phyloP scores from a whole-genome alignment of 78 protist species.

The Dictyostelium intermedium region DNA sequence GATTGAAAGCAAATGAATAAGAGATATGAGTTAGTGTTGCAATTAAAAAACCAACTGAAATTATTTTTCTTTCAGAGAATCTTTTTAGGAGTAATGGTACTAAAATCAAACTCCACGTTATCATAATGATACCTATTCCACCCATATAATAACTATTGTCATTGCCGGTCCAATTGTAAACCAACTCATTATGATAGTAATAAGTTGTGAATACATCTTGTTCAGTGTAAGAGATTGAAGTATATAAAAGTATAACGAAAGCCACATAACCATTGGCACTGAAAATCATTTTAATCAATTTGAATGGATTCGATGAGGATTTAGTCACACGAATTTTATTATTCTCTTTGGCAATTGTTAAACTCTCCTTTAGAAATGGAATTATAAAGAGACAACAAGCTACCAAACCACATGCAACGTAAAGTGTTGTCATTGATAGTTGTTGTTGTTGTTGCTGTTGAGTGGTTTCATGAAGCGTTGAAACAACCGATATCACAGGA shows the following conservation, averaged over 20 bases:
- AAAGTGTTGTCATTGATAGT: neutral
- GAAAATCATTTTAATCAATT: neutral
- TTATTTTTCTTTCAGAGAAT: conserved; percentile 20
- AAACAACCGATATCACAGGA: neutral
- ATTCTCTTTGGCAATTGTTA: neutral
- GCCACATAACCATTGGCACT: neutral
- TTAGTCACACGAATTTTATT: neutral
- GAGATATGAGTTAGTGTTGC: neutral
- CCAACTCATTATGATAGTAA: neutral
- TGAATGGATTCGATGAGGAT: neutral
- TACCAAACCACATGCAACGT: neutral
- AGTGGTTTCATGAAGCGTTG: neutral
- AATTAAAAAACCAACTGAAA: neutral
- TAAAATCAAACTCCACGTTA: conserved; percentile 1
- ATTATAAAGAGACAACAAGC: neutral
- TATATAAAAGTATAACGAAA: neutral
- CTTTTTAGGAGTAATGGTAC: neutral
- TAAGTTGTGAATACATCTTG: neutral
- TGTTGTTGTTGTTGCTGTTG: neutral
- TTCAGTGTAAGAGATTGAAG: neutral
- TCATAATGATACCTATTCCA: neutral
- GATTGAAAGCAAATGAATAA: conserved; percentile 16
- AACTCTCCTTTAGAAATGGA: neutral
- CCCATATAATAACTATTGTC: neutral
- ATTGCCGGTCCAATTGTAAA: neutral